Evolutionary conservation across 164 flowering plant species (phyloP), one percentile per base, ranked within the genome.

Genomic region (Aristolochia contorta): DNA sequence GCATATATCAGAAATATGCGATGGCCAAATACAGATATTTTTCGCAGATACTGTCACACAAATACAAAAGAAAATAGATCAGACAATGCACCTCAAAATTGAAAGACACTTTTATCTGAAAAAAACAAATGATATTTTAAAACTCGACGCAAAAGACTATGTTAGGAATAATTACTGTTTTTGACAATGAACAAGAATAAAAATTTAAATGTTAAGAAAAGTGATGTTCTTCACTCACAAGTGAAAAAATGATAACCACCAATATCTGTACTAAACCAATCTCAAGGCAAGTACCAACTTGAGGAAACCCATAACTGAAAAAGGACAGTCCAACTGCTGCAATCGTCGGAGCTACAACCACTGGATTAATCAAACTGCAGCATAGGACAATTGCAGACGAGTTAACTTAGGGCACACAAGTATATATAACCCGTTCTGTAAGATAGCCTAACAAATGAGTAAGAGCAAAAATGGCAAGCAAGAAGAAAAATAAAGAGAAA

Each of bases 281-380:
- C 80, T 93, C 99, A 64, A 93, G 79, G 74, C 99, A 93, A 57
- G 78, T 75, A 56, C 99, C 97, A 61, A 90, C 91, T 69, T 74
- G 81, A 43, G 99, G 89, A 64, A 93, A 90, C 59, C 99, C 99
- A 77, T 93, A 90, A 80, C 92, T 85, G 58, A 81, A 93, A 76
- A 93, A 93, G 16, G 99, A 93, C 66, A 93, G 99, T 27, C 99
- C 99, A 68, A 93, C 92, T 58, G 99, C 99, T 62, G 99, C 96
- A 65, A 93, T 66, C 21, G 99, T 93, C 55, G 99, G 97, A 71
- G 99, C 67, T 61, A 93, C 92, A 75, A 93, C 99, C 60, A 93
- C 99, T 32, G 99, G 99, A 74, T 89, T 86, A 62, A 93, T 86
- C 71, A 89, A 75, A 82, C 97, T 91, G 86, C 61, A 65, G 43